Conservation (phyloP, 441 rosid species). For the Corymbia citriodora region DNA sequence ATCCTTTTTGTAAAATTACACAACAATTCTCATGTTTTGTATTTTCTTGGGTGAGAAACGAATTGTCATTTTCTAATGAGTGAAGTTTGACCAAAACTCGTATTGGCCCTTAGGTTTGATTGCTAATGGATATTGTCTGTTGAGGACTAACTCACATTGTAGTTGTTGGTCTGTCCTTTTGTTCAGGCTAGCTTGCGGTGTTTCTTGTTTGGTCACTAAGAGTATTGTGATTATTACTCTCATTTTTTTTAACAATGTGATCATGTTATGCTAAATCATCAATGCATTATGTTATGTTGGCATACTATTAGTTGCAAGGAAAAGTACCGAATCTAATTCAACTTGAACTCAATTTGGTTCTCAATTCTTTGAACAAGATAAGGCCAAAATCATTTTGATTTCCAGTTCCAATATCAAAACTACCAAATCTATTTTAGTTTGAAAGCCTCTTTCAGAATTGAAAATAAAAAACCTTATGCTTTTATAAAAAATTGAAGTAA, state of each 20-base stretch:
- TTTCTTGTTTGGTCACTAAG: neutral
- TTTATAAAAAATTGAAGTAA: neutral
- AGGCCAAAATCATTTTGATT: accelerated
- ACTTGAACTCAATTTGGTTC: neutral
- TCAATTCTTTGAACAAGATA: neutral
- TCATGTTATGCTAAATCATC: neutral
- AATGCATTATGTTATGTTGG: neutral
- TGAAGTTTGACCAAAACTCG: neutral
- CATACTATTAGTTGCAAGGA: neutral
- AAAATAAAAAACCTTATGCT: neutral
- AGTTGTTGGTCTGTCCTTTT: neutral
- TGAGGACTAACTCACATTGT: neutral
- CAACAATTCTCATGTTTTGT: neutral
- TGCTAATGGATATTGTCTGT: neutral
- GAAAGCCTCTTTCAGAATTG: neutral
- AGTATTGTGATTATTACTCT: neutral
- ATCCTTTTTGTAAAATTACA: neutral
- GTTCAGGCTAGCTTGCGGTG: neutral
- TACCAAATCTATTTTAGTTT: neutral
- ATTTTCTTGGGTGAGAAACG: neutral
- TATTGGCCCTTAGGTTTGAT: neutral
- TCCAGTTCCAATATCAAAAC: neutral
- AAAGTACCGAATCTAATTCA: neutral
- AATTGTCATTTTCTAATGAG: neutral
- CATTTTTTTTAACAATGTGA: neutral